Evolutionary conservation across 1,139 yeast genomes (phyloP), one percentile per base, ranked within the genome.

Genomic region (Kluyveromyces marxianus): DNA sequence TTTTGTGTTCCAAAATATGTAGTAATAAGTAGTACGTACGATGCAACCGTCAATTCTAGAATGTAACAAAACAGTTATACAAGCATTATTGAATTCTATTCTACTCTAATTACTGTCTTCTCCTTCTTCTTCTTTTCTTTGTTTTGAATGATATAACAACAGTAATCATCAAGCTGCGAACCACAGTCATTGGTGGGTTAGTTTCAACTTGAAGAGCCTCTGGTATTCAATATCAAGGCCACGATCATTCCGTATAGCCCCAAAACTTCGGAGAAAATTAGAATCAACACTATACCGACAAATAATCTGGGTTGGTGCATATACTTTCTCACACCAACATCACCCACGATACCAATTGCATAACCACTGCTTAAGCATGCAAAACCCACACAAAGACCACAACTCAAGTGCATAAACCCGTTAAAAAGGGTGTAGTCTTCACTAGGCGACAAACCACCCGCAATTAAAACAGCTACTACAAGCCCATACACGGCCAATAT

Each of bases 311-410:
- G 97, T 71, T 92, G 97, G 68, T 88, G 96, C 79, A 90, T 92
- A 57, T 83, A 82, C 62, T 90, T 95, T 67, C 98, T 83, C 46
- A 92, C 97, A 65, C 98, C 98, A 57, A 90, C 97, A 66, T 92
- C 98, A 56, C 99, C 99, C 45, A 92, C 99, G 54, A 92, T 89
- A 56, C 99, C 99, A 71, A 92, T 92, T 58, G 98, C 96, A 66
- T 87, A 92, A 48, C 99, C 99, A 54, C 96, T 90, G 50, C 97
- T 95, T 62, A 92, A 76, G 67, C 97, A 95, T 3, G 97, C 88
- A 61, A 92, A 85, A 28, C 98, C 98, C 42, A 94, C 98, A 35
- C 95, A 81, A 48, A 92, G 71, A 4, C 98, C 98, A 67, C 97
- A 90, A 45, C 95, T 94, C 64, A 92, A 75, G 70, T 92, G 98